Evolutionary conservation across 2,329 filamentous ascomycete genomes (phyloP), one percentile per base, ranked within the genome.

Genomic region (Fusarium longipes): DNA sequence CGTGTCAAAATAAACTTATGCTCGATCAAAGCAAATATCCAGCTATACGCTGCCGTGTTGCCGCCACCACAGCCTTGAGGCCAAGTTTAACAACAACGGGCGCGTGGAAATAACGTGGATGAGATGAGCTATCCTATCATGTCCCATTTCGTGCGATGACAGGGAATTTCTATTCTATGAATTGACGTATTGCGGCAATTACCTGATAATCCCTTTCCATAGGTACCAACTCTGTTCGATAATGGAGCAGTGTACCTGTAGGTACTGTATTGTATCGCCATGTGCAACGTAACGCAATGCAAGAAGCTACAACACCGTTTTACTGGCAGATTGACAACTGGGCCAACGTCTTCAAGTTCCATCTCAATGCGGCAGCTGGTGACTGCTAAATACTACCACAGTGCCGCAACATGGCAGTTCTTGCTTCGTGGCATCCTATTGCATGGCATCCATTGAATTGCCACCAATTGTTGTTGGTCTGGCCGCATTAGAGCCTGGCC

Each of bases 311-410:
- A 39, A 63, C 33, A 63, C 38, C 24, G 38, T 29, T 62, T 49
- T 36, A 50, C 50, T 44, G 51, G 51, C 29, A 63, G 38, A 11
- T 36, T 63, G 43, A 35, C 43, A 57, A 35, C 27, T 15, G 12
- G 35, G 25, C 58, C 57, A 61, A 56, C 40, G 59, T 29, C 29
- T 53, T 32, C 57, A 35, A 44, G 17, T 47, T 62, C n/a, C n/a
- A n/a, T n/a, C 58, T 63, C 22, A 50, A 63, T 63, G 32, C 38
- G 60, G 60, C 60, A 63, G 58, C 44, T 63, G 38, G 58, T 50
- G 59, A 49, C 57, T 33, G 29, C 40, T 47, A 27, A 35, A 62
- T 62, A 58, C 57, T 42, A 62, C 49, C 27, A 39, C 50, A 63
- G 58, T 63, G 58, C 51, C 43, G 51, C 50, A 63, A 29, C 17